Base-by-base conservation (phyloP, 108 stramenopile genomes). In the Skeletonema grethae region DNA sequence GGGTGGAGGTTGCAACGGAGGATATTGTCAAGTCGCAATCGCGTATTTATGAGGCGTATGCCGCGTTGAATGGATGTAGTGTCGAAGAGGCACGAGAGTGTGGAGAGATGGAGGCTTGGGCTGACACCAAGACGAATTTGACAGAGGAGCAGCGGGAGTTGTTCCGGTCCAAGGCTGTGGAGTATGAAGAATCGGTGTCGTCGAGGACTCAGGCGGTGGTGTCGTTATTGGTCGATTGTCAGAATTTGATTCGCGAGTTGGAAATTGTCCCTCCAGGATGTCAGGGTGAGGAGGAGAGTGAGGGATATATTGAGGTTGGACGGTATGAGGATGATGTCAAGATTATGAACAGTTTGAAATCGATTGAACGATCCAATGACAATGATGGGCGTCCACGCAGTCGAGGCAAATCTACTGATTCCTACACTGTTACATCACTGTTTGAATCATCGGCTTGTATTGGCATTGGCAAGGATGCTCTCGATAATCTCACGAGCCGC, bases 391-490 rank as follows among this genome's bases (percentile, higher is more conserved):
- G 38, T 38, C 31, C 31, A 16, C 28, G 43, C 25, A 57, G 64
- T 36, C 57, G 70, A 22, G 43, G 50, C 67, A 32, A 57, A 2
- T 62, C 75, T 5, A 55, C 34, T 29, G 57, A 61, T 61, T 53
- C 50, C 8, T 90, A 89, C 72, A 87, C 88, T 20, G 81, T 96
- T 69, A 72, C 80, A 8, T 85, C 89, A 10, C 90, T 89, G 32
- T 86, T 88, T 48, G 82, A 88, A 61, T 78, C 87, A 12, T 82
- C 90, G 2, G 73, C 83, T 13, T 96, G 92, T 66, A 84, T 82
- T 9, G 95, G 95, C 8, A 96, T 96, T 63, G 82, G 89, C 70
- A 85, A 85, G n/a, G 73, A 65, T 0, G 90, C 90, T 22, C 70
- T 94, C 10, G 88, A 94, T 41, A 87, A 75, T 11, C 81, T 96